Conservation (phyloP, 257 asterid genomes). For the Solanum raphanifolium region DNA sequence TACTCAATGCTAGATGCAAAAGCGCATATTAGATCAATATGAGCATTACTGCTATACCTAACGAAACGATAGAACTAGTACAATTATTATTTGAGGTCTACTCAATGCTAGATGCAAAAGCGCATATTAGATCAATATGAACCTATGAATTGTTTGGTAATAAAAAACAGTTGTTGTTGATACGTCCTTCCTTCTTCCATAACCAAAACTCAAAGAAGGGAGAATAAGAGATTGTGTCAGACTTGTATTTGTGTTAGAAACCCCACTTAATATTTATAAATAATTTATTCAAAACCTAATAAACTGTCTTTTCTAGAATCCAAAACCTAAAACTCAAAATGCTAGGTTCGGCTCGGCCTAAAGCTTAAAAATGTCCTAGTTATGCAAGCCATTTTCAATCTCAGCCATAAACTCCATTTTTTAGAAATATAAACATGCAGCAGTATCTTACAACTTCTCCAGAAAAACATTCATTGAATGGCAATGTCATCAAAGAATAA, state of each 20-base stretch:
- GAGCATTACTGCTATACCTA: not conserved
- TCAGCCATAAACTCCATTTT: not conserved
- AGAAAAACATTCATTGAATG: not conserved
- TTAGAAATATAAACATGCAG: not conserved
- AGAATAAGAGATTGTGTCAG: not conserved
- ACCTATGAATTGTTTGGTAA: not conserved
- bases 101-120: not conserved
- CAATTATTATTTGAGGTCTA: not conserved
- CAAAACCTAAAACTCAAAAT: not conserved
- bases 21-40: not conserved
- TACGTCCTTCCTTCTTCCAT: not conserved
- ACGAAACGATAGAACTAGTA: not conserved
- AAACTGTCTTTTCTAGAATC: not conserved
- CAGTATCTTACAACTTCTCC: not conserved
- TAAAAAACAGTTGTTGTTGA: not conserved
- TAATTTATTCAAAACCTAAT: not conserved
- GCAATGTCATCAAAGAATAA: not conserved
- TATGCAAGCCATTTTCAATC: not conserved
- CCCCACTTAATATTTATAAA: not conserved
- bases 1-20: not conserved
- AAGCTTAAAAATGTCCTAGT: not conserved
- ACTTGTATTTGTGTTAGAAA: not conserved
- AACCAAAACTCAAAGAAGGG: not conserved
- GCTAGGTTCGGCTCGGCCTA: not conserved
- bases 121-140: not conserved